Conservation (phyloP, 805 yeast species). For the Lachancea waltii region DNA sequence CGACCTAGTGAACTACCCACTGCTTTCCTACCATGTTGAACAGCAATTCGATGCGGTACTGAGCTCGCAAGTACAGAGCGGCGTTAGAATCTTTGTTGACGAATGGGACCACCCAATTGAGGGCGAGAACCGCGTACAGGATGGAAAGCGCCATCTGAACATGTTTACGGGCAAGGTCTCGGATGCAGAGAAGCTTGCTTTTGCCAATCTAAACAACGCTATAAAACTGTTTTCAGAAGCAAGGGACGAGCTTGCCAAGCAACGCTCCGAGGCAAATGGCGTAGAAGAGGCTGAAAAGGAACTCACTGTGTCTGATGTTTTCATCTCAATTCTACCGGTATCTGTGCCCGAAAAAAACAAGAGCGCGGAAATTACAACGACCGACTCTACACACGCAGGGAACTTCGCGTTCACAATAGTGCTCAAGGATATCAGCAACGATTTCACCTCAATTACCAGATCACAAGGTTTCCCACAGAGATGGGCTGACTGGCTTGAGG, state of each 20-base stretch:
- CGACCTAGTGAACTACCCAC: constrained; percentile 52
- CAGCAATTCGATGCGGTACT: constrained; percentile 55
- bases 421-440: constrained; percentile 72
- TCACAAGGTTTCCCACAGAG: constrained; percentile 86
- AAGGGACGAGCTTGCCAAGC: constrained; percentile 27
- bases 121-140: constrained; percentile 18
- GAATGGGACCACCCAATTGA: constrained; percentile 40
- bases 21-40: constrained; percentile 40
- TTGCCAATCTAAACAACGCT: constrained; percentile 80
- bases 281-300: constrained; percentile 18
- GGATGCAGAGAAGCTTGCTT: constrained; percentile 83
- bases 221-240: constrained; percentile 38
- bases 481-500: constrained; percentile 88
- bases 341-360: constrained; percentile 27
- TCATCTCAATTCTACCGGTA: constrained; percentile 62
- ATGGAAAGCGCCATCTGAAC: constrained; percentile 45
- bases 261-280: constrained; percentile 16
- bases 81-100: constrained; percentile 53
- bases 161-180: constrained; percentile 67
- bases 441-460: constrained; percentile 62
- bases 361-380: constrained; percentile 30
- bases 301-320: constrained; percentile 48
- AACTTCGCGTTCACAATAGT: constrained; percentile 72
- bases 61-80: constrained; percentile 69
- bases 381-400: constrained; percentile 36